Conservation (phyloP, 345 rosid species). For the Arabidopsis arenosa region DNA sequence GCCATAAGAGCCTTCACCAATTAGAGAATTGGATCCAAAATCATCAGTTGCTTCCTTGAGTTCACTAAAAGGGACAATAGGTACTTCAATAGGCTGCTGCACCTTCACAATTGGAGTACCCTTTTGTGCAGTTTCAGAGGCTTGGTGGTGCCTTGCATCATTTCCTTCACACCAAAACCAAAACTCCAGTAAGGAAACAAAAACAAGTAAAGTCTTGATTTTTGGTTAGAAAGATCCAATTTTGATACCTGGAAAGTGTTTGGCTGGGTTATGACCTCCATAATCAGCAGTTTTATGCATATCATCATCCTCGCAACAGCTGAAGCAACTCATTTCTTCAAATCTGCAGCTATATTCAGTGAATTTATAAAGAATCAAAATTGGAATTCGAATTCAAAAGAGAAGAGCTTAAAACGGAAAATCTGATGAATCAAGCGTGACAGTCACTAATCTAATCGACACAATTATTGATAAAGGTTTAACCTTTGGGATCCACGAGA, state of each 20-base stretch:
- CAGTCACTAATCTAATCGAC: too few relatives aligned
- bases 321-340: constrained; percentile 72
- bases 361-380: neutral
- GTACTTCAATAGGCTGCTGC: constrained; percentile 83
- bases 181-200: neutral
- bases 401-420: neutral
- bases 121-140: constrained; percentile 62
- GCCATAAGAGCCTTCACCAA: constrained; percentile 85
- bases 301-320: constrained; percentile 83
- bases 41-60: constrained; percentile 68
- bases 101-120: constrained; percentile 60
- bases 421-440: too few relatives aligned
- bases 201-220: neutral
- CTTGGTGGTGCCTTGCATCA: constrained; percentile 51
- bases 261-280: constrained; percentile 63
- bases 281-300: constrained; percentile 66
- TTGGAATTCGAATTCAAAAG: neutral
- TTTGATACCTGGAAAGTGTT: constrained; percentile 66
- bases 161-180: constrained; percentile 45
- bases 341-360: neutral
- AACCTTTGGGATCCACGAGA: too few relatives aligned
- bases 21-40: constrained; percentile 59
- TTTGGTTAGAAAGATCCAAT: neutral
- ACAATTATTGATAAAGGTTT: too few relatives aligned
- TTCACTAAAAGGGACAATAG: constrained; percentile 57